Conservation (phyloP, 1,139 yeast genomes). For the Suhomyces ambrosiae region DNA sequence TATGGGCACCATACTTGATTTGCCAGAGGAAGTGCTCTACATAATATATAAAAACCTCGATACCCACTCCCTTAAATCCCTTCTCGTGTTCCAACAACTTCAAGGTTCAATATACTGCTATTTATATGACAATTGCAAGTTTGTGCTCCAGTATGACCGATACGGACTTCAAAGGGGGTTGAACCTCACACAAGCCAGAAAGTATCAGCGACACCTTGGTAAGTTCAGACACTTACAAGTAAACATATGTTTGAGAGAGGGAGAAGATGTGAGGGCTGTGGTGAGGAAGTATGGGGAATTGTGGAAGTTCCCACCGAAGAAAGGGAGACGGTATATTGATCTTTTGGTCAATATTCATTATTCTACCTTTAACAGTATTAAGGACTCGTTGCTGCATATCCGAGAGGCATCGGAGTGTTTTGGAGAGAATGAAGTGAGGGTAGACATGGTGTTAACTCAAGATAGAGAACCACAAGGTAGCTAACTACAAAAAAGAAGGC, state of each 20-base stretch:
- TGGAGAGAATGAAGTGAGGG: conserved; percentile 7
- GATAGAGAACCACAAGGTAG: not conserved
- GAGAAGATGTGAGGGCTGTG: conserved; percentile 8
- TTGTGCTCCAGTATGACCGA: conserved; percentile 9
- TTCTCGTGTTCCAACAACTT: conserved; percentile 12
- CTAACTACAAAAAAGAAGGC: no score
- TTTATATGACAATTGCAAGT: conserved; percentile 14
- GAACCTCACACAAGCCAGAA: conserved; percentile 5
- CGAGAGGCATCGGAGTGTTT: conserved; percentile 8
- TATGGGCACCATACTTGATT: conserved; percentile 8
- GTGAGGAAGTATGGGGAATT: conserved; percentile 3
- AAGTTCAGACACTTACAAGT: conserved; percentile 7
- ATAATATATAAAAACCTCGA: conserved; percentile 7
- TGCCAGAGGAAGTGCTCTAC: conserved; percentile 16
- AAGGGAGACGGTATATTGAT: conserved; percentile 5
- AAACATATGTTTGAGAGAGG: conserved; percentile 9
- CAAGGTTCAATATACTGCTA: conserved; percentile 12
- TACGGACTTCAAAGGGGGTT: conserved; percentile 4
- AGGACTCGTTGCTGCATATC: conserved; percentile 8
- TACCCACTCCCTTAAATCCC: conserved; percentile 9
- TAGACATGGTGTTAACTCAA: conserved; percentile 7
- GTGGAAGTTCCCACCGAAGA: conserved; percentile 2
- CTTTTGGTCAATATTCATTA: conserved; percentile 8
- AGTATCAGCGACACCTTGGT: conserved; percentile 5
- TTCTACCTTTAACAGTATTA: conserved; percentile 8